phyloP scores from a whole-genome alignment of 768 basidiomycete species.

The Tylopilus rubrobrunneus region DNA sequence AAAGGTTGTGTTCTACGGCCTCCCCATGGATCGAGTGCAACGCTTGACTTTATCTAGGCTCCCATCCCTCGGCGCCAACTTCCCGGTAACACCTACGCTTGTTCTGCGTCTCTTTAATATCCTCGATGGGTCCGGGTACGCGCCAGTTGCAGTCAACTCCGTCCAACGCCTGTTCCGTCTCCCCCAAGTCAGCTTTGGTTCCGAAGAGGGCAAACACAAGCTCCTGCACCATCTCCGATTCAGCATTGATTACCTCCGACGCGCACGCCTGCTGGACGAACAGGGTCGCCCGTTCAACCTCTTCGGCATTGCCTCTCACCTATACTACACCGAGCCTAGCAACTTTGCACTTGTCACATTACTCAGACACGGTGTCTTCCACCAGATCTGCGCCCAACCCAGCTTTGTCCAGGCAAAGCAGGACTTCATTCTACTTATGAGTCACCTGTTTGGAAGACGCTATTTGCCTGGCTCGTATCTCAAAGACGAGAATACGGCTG shows the following conservation, averaged over 20 bases:
- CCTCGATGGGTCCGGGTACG: slow-evolving; percentile 54
- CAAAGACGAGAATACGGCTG: slow-evolving; percentile 32
- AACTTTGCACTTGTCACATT: slow-evolving; percentile 63
- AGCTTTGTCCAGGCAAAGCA: slow-evolving; percentile 40
- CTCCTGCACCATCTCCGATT: slow-evolving; percentile 65
- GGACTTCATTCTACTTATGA: slow-evolving; percentile 52
- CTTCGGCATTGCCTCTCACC: slow-evolving; percentile 49
- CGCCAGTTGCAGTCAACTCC: slow-evolving; percentile 45
- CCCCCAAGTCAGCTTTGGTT: slow-evolving; percentile 56
- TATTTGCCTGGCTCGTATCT: slow-evolving; percentile 45
- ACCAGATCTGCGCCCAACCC: slow-evolving; percentile 47
- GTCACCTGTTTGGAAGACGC: slow-evolving; percentile 64
- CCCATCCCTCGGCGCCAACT: slow-evolving; percentile 58
- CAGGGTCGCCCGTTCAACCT: slow-evolving; percentile 56
- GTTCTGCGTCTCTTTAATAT: slow-evolving; percentile 62
- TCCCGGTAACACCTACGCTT: slow-evolving; percentile 66
- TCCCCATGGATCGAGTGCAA: slow-evolving; percentile 60
- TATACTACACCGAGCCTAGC: slow-evolving; percentile 66
- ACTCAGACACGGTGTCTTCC: slow-evolving; percentile 54
- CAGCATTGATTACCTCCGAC: slow-evolving; percentile 66
- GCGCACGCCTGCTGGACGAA: slow-evolving; percentile 48
- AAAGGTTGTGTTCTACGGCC: slow-evolving; percentile 69
- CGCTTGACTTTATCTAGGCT: slow-evolving; percentile 60
- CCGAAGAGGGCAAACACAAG: slow-evolving; percentile 51
- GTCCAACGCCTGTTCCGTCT: slow-evolving; percentile 52